Evolutionary conservation across 768 basidiomycete species (phyloP).

Genomic region (Pleurotus tuoliensis): DNA sequence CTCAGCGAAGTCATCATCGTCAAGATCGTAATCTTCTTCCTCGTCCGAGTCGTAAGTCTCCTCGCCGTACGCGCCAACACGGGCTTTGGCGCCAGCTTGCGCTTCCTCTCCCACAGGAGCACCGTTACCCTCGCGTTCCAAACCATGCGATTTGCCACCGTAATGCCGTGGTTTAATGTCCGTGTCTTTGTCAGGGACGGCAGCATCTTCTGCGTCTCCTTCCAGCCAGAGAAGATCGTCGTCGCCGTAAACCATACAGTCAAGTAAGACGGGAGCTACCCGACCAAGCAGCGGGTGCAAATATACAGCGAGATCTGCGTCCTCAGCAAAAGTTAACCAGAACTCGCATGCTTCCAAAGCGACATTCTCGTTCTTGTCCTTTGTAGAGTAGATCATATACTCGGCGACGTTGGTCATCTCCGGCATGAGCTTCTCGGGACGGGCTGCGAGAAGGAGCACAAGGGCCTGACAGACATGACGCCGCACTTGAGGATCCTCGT

Average conservation of each 20-base stretch:
- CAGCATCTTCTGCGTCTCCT: slow-evolving; percentile 84
- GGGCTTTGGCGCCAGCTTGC: slow-evolving; percentile 32
- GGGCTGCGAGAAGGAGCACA: slow-evolving; percentile 86
- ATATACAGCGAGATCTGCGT: slow-evolving; percentile 79
- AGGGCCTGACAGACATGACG: slow-evolving; percentile 95
- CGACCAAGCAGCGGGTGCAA: slow-evolving; percentile 85
- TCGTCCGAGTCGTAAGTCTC: slow-evolving; percentile 83
- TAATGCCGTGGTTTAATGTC: slow-evolving; percentile 98
- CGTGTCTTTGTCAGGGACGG: slow-evolving; percentile 87
- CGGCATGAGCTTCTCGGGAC: slow-evolving; percentile 95
- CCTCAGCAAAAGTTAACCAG: slow-evolving; percentile 98
- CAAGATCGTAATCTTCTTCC: slow-evolving; percentile 82
- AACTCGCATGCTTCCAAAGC: slow-evolving; percentile 99
- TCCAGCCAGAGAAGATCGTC: slow-evolving; percentile 95
- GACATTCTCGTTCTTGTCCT: slow-evolving; percentile 95
- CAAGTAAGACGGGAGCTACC: slow-evolving; percentile 91
- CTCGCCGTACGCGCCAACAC: slow-evolving; percentile 69
- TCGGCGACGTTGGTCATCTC: slow-evolving; percentile 94
- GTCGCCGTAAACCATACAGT: slow-evolving; percentile 97
- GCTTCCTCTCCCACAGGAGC: slow-evolving; percentile 17
- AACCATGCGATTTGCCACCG: slow-evolving; percentile 77
- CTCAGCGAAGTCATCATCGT: slow-evolving; percentile 92
- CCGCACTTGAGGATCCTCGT: slow-evolving; percentile 90
- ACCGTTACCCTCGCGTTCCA: slow-evolving; percentile 67
- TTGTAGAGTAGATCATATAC: slow-evolving; percentile 98